These are phyloP conservation scores for Croton setiger DNA, from an alignment of 441 rosid genomes.

Conservation along the genomic window DNA sequence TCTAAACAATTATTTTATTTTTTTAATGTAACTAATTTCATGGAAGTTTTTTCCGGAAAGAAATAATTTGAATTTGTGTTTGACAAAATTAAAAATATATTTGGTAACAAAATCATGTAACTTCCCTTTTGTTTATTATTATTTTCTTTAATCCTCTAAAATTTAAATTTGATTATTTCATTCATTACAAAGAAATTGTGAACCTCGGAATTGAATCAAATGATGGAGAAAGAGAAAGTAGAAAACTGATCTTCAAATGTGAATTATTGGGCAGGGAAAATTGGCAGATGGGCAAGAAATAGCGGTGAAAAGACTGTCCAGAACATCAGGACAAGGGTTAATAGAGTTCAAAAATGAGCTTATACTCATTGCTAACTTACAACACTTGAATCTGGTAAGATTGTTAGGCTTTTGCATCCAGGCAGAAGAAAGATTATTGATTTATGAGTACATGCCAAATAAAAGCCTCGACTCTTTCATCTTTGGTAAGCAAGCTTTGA, in stretches of 20 bases:
- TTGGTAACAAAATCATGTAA: too few species aligned
- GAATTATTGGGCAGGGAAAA: constrained; percentile 33
- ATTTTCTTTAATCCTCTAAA: too few species aligned
- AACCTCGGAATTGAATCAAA: neutral
- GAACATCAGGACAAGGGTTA: constrained; percentile 41
- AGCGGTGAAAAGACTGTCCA: constrained; percentile 51
- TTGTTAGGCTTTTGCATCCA: constrained; percentile 44
- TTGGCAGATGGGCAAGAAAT: constrained; percentile 41
- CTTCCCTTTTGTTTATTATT: too few species aligned
- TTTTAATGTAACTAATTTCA: too few species aligned
- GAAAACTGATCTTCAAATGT: too few species aligned
- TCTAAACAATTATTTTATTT: too few species aligned
- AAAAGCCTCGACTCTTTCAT: constrained; percentile 46
- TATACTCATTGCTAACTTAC: constrained; percentile 41
- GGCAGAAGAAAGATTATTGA: constrained; percentile 41
- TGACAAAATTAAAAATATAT: too few species aligned
- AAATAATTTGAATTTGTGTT: too few species aligned
- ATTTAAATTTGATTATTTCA: too few species aligned
- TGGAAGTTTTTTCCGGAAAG: too few species aligned
- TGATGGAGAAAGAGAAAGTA: too few species aligned
- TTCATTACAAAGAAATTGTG: too few species aligned
- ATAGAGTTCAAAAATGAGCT: constrained; percentile 52
- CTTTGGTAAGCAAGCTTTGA: constrained; percentile 27
- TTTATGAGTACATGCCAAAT: constrained; percentile 47
- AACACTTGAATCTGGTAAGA: constrained; percentile 44